Base-by-base conservation (phyloP, 352 stramenopile genomes). In the Globisporangium nagaii region DNA sequence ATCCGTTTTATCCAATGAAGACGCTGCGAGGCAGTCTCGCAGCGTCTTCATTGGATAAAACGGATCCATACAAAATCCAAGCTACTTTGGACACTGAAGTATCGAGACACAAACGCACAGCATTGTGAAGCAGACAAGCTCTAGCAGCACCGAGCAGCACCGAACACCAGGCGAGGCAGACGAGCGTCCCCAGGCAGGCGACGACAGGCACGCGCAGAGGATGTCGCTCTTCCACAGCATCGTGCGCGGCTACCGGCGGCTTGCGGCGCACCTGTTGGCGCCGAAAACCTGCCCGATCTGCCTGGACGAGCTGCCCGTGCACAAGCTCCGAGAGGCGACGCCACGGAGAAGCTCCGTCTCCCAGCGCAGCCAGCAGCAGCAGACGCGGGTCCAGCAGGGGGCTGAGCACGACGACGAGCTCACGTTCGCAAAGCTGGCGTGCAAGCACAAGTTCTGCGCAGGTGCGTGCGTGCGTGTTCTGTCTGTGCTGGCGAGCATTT, bases 401-500 rank as follows among this genome's bases (percentile, higher is more conserved):
- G 19, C 17, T 20, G 42, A 32, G 12, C 40, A 67, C 24, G 42
- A 50, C 2, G 53, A 46, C 19, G 55, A 78, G 43, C 45, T 57
- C 1, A 65, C 66, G 19, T 64, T 79, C 49, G 68, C 60, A 17
- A 83, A 76, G 60, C 55, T 89, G 45, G 49, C 53, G 9, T 88
- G 77, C 47, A 63, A 68, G 17, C 77, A 88, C 60, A 78, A 72
- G 49, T 88, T 84, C 49, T 88, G 77, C 51, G 59, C 65, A 34
- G 62, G 63, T 82, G 64, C 13, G 35, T 40, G 24, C 34, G 41
- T 12, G 17, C 17, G 12, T 19, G 40, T 19, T n/a, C n/a, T n/a
- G n/a, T n/a, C n/a, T n/a, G n/a, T n/a, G n/a, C n/a, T n/a, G n/a
- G n/a, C n/a, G n/a, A n/a, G n/a, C n/a, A n/a, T n/a, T n/a, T n/a